Conservation (phyloP, 2,329 filamentous ascomycete genomes). For the Monosporascus sp. region DNA sequence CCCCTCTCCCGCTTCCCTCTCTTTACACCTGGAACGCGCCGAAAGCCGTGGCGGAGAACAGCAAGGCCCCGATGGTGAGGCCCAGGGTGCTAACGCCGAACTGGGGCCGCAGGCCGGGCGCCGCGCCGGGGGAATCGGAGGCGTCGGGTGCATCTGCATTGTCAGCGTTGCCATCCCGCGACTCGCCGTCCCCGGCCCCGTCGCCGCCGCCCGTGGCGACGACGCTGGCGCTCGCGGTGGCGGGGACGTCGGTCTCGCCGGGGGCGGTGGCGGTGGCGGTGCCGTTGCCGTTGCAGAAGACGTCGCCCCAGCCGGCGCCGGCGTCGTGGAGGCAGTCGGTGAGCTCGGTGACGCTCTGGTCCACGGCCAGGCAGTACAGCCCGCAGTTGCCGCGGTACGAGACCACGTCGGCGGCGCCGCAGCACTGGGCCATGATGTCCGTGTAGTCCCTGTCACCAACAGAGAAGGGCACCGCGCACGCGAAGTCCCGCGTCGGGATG, state of each 20-base stretch:
- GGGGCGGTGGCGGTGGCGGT: conserved; percentile 35
- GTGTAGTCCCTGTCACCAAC: conserved; percentile 31
- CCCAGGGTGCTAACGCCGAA: conserved; percentile 26
- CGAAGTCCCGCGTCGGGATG: conserved; percentile 37
- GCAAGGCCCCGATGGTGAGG: conserved; percentile 29
- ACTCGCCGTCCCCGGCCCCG: conserved; percentile 4
- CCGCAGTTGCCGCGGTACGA: conserved; percentile 43
- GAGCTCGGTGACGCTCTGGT: conserved; percentile 31
- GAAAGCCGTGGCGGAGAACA: conserved; percentile 30
- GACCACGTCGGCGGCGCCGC: conserved; percentile 36
- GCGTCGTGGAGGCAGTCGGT: conserved; percentile 34
- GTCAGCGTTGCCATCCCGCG: conserved; percentile 1
- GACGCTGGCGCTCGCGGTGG: conserved; percentile 27
- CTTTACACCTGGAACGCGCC: conserved; percentile 23
- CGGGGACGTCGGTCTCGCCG: conserved; percentile 18
- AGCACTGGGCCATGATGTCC: conserved; percentile 40
- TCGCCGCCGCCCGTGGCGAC: conserved; percentile 20
- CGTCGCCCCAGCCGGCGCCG: conserved; percentile 29
- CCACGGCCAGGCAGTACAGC: conserved; percentile 43
- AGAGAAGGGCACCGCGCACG: conserved; percentile 36
- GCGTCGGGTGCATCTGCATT: conserved; percentile 10
- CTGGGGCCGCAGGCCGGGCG: conserved; percentile 12
- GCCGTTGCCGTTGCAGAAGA: conserved; percentile 39
- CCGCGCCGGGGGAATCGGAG: conserved; percentile 11
- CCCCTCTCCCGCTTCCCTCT: neutral